phyloP scores from a whole-genome alignment of 352 stramenopile genomes.

The Pythium volutum region DNA sequence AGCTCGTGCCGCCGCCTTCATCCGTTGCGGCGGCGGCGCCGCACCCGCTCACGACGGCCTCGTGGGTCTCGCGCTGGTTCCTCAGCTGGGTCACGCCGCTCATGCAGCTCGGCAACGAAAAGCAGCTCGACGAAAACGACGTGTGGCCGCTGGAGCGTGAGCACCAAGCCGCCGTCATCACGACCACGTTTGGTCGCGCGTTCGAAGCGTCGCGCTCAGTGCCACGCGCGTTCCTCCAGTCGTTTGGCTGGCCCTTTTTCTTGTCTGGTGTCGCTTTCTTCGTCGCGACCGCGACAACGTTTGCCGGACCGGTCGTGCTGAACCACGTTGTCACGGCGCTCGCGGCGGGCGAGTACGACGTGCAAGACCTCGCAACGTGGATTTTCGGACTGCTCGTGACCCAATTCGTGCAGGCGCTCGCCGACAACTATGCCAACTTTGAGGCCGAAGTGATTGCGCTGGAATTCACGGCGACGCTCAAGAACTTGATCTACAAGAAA shows the following conservation, averaged over 20 bases:
- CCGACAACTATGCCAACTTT: constrained; percentile 47
- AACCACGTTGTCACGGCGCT: constrained; percentile 36
- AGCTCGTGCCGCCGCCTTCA: background rate
- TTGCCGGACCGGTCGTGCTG: constrained; percentile 42
- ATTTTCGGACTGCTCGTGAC: constrained; percentile 38
- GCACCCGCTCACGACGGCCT: background rate
- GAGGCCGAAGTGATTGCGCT: constrained; percentile 53
- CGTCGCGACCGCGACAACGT: constrained; percentile 34
- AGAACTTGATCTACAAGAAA: constrained; percentile 51
- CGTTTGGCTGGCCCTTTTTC: constrained; percentile 34
- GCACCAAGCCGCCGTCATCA: constrained; percentile 27
- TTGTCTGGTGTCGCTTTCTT: constrained; percentile 37
- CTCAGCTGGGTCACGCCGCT: constrained; percentile 1
- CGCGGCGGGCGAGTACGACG: constrained; percentile 22
- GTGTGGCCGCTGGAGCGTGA: constrained; percentile 35
- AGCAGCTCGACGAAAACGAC: constrained; percentile 45
- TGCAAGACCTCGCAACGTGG: constrained; percentile 27
- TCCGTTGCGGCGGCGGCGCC: no score
- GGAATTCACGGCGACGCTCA: constrained; percentile 43
- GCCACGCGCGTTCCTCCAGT: constrained; percentile 28
- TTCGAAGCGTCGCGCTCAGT: constrained; percentile 36
- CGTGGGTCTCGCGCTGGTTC: background rate
- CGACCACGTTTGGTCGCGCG: constrained; percentile 20
- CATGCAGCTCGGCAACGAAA: constrained; percentile 30
- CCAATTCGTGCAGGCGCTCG: constrained; percentile 48